Evolutionary conservation across 1,139 yeast species (phyloP).

Genomic region (Hemisphaericaspora lyxosophila): DNA sequence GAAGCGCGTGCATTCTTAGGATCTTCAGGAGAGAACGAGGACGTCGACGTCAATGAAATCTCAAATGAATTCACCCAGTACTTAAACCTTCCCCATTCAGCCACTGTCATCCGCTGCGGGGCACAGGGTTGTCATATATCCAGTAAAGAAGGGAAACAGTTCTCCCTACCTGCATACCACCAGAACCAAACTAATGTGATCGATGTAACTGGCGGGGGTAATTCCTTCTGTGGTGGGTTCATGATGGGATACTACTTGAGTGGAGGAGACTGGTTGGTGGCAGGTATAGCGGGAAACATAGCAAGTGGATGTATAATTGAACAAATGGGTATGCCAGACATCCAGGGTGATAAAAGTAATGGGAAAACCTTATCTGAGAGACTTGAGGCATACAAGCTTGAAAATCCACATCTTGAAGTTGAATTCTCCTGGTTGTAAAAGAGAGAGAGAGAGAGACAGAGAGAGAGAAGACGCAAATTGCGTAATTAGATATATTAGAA

Average conservation of each 20-base stretch:
- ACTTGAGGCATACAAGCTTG: slow-evolving; percentile 23
- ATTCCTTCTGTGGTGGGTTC: slow-evolving; percentile 82
- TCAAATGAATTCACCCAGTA: slow-evolving; percentile 41
- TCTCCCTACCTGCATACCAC: slow-evolving; percentile 76
- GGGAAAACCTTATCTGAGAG: slow-evolving; percentile 37
- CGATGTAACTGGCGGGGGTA: slow-evolving; percentile 96
- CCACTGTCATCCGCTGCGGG: slow-evolving; percentile 71
- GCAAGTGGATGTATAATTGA: slow-evolving; percentile 82
- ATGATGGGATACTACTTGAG: slow-evolving; percentile 57
- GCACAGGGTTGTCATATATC: slow-evolving; percentile 54
- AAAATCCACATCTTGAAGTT: slow-evolving; percentile 10
- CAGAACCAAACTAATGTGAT: slow-evolving; percentile 49
- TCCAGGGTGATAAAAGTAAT: slow-evolving; percentile 50
- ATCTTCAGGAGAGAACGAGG: slow-evolving; percentile 13
- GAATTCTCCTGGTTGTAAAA: slow-evolving; percentile 6
- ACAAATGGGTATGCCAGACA: slow-evolving; percentile 67
- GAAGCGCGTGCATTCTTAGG: slow-evolving; percentile 56
- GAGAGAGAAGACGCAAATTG: too few species aligned
- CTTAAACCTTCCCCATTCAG: slow-evolving; percentile 40
- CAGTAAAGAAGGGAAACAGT: slow-evolving; percentile 10
- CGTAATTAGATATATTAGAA: too few species aligned
- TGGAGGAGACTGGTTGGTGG: slow-evolving; percentile 49
- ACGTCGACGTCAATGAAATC: slow-evolving; percentile 33
- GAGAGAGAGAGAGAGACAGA: too few species aligned
- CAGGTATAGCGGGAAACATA: slow-evolving; percentile 68